Percentiles rank a stretch among this genome's conserved stretches.
Conservation (phyloP, 371 early-diverging fungal species). For the Smittium culicis region DNA sequence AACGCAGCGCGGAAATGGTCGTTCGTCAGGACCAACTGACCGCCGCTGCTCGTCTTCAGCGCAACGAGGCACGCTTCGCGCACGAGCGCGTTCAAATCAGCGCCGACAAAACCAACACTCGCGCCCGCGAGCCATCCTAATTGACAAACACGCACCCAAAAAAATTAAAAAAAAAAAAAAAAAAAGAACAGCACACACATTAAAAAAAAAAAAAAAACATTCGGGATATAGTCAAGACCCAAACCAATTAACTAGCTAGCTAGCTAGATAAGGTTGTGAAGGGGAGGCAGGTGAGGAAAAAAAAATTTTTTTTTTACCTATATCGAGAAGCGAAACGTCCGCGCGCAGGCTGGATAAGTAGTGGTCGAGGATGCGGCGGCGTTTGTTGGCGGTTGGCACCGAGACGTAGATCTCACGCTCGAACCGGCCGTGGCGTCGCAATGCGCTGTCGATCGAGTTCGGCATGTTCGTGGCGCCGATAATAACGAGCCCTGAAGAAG, state of each 20-base stretch:
- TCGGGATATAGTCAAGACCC: no score
- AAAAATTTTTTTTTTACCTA: no score
- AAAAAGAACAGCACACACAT: no score
- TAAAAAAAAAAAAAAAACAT: no score
- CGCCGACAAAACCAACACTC: slow-evolving; percentile 95
- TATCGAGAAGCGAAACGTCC: no score
- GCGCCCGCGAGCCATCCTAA: slow-evolving; percentile 50
- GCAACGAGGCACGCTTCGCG: slow-evolving; percentile 63
- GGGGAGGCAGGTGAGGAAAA: no score
- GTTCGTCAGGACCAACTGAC: slow-evolving; percentile 23
- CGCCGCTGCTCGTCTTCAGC: not conserved
- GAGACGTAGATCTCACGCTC: slow-evolving; percentile 86
- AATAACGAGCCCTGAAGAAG: slow-evolving; percentile 59
- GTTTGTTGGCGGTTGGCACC: slow-evolving; percentile 47
- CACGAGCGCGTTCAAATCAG: slow-evolving; percentile 82
- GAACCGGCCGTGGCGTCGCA: slow-evolving; percentile 93
- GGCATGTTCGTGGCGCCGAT: slow-evolving; percentile 98
- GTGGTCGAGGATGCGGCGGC: slow-evolving; percentile 44
- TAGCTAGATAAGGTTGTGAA: no score
- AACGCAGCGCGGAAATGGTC: slow-evolving; percentile 49
- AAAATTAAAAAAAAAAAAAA: no score
- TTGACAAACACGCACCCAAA: no score
- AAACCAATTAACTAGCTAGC: no score
- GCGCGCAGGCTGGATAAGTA: slow-evolving; percentile 43
- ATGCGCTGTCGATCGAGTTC: slow-evolving; percentile 92